These are phyloP conservation scores for Fusarium phyllophilum DNA, from an alignment of 2,329 filamentous ascomycete species.

Conservation along the genomic window DNA sequence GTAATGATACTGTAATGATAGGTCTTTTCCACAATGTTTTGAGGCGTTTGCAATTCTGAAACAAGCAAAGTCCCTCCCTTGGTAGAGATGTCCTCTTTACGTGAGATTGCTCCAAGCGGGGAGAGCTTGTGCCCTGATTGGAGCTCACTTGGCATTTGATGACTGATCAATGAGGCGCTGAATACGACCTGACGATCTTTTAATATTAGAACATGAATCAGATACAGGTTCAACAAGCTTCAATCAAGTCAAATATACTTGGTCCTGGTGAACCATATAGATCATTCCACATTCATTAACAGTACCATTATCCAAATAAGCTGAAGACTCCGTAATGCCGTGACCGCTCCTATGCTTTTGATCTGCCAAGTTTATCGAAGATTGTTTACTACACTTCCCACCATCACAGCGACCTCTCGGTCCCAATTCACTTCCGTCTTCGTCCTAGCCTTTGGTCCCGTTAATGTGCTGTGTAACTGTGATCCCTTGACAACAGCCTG, in stretches of 20 bases:
- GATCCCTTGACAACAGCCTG: conserved; percentile 86
- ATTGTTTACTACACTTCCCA: conserved; percentile 78
- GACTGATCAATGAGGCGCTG: conserved; percentile 29
- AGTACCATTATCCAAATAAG: neutral
- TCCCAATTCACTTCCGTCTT: conserved; percentile 75
- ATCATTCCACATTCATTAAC: neutral
- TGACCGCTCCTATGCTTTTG: neutral
- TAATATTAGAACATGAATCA: conserved; percentile 15
- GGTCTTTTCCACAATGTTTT: neutral
- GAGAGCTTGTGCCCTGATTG: conserved; percentile 34
- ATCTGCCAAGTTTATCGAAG: conserved; percentile 48
- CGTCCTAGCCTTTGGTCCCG: conserved; percentile 55
- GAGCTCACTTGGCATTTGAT: conserved; percentile 22
- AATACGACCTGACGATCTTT: conserved; percentile 11
- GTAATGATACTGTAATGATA: neutral
- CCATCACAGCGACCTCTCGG: conserved; percentile 93
- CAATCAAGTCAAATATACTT: neutral
- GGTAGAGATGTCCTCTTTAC: conserved; percentile 1
- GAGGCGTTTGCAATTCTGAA: conserved; percentile 7
- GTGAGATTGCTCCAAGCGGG: conserved; percentile 37
- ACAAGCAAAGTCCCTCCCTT: neutral
- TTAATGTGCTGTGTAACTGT: conserved; percentile 69
- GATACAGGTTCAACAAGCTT: neutral
- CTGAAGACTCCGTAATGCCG: neutral
- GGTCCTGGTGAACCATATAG: neutral